phyloP scores from a whole-genome alignment of 1,139 yeast species.

The Hanseniaspora sp. region DNA sequence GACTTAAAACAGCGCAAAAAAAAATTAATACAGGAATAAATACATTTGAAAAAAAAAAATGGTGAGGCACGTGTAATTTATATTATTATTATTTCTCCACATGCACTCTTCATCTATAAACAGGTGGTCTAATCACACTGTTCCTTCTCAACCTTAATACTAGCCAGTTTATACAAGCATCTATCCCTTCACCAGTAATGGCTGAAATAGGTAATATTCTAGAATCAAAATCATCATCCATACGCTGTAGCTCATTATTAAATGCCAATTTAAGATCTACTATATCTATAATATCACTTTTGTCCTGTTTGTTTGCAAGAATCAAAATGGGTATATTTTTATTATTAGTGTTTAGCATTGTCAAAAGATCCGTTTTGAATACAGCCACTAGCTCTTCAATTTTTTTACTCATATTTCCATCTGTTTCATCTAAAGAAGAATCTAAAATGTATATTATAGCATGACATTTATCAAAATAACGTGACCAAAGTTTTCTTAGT shows the following conservation, averaged over 20 bases:
- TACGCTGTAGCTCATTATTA: constrained; percentile 64
- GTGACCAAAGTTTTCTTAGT: constrained; percentile 72
- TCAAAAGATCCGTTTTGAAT: constrained; percentile 18
- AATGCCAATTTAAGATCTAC: constrained; percentile 69
- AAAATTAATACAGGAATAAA: constrained; percentile 1
- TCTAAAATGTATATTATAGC: constrained; percentile 88
- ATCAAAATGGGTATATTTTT: constrained; percentile 69
- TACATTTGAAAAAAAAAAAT: neutral
- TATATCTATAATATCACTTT: constrained; percentile 70
- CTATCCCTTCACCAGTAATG: constrained; percentile 71
- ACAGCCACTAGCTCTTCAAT: constrained; percentile 38
- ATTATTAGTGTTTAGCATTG: constrained; percentile 33
- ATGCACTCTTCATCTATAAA: constrained; percentile 21
- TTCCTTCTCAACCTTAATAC: constrained; percentile 66
- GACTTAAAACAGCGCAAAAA: too few relatives aligned
- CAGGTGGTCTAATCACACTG: constrained; percentile 62
- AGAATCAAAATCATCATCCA: constrained; percentile 75
- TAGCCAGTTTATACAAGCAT: constrained; percentile 84
- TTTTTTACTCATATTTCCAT: constrained; percentile 53
- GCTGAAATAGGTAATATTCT: constrained; percentile 86
- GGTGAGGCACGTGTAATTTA: neutral
- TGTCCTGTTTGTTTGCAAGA: constrained; percentile 93
- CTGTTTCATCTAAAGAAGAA: constrained; percentile 70
- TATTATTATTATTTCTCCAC: too few relatives aligned
- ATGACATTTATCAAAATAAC: constrained; percentile 76